Conservation (phyloP, 2,329 filamentous ascomycete genomes). For the Drechslerella dactyloides region DNA sequence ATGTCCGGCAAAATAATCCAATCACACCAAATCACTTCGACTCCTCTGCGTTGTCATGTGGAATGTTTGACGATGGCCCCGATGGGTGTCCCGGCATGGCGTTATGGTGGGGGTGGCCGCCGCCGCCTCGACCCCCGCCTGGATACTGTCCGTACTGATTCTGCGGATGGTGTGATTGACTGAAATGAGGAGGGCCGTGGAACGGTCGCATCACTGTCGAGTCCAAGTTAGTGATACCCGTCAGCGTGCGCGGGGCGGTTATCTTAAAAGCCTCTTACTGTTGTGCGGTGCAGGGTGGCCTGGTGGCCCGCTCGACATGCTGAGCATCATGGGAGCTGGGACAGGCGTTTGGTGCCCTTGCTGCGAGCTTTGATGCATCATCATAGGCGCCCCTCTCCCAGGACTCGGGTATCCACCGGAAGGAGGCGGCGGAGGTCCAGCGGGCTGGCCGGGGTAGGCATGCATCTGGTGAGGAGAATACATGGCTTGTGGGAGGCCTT, state of each 20-base stretch:
- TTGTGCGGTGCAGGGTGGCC: slow-evolving; percentile 73
- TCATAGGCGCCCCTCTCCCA: slow-evolving; percentile 82
- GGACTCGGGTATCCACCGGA: slow-evolving; percentile 87
- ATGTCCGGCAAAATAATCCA: slow-evolving; percentile 55
- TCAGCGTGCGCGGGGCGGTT: background rate
- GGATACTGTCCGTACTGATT: slow-evolving; percentile 57
- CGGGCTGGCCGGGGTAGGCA: slow-evolving; percentile 66
- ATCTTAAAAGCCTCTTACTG: slow-evolving; percentile 69
- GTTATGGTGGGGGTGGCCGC: slow-evolving; percentile 45
- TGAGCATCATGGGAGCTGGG: slow-evolving; percentile 76
- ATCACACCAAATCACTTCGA: slow-evolving; percentile 60
- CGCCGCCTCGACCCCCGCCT: slow-evolving; percentile 55
- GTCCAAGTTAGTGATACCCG: slow-evolving; percentile 66
- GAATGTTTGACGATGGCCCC: slow-evolving; percentile 55
- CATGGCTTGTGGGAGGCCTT: slow-evolving; percentile 70
- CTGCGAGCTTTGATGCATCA: slow-evolving; percentile 93
- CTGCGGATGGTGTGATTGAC: slow-evolving; percentile 60
- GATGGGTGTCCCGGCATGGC: slow-evolving; percentile 57
- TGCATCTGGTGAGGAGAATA: slow-evolving; percentile 78
- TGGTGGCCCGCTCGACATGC: slow-evolving; percentile 75
- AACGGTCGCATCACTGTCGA: slow-evolving; percentile 65
- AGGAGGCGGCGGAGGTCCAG: slow-evolving; percentile 65
- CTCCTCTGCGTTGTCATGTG: slow-evolving; percentile 60
- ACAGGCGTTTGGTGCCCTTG: slow-evolving; percentile 74
- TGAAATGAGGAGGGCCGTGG: slow-evolving; percentile 63